Conservation (phyloP, 768 basidiomycete species). For the Cubamyces lactineus region DNA sequence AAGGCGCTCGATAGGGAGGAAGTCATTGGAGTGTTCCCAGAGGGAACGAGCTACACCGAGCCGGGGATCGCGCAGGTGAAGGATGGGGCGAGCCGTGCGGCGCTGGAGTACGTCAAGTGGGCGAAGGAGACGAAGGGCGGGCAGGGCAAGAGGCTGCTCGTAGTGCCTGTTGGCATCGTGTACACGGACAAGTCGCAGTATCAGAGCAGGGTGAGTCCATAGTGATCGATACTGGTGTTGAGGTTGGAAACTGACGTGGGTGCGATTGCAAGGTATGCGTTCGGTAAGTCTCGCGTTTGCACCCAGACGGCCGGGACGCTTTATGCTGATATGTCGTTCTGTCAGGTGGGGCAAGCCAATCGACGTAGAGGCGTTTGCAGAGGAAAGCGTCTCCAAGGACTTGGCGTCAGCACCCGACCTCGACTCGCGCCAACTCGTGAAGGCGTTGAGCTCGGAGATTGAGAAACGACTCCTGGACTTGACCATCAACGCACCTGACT, state of each 20-base stretch:
- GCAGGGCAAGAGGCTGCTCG: constrained; percentile 35
- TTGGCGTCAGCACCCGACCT: neutral
- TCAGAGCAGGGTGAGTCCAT: constrained; percentile 72
- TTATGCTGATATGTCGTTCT: neutral
- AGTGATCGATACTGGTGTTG: neutral
- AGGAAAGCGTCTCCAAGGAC: constrained; percentile 72
- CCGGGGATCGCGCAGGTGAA: constrained; percentile 89
- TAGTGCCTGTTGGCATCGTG: constrained; percentile 87
- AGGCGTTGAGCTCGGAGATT: constrained; percentile 76
- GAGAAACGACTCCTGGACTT: constrained; percentile 68
- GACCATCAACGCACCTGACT: constrained; percentile 92
- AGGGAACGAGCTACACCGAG: constrained; percentile 92
- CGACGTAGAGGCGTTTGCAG: constrained; percentile 67
- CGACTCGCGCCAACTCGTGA: constrained; percentile 75
- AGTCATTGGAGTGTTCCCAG: constrained; percentile 91
- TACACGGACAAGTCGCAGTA: constrained; percentile 97
- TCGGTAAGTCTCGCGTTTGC: constrained; percentile 29
- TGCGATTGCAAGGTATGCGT: constrained; percentile 58
- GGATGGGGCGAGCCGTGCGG: constrained; percentile 93
- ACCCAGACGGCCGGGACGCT: neutral
- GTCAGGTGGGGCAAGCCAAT: constrained; percentile 83
- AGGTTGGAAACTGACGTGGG: neutral
- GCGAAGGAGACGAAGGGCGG: constrained; percentile 46
- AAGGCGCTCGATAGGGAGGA: constrained; percentile 77
- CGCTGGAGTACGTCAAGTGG: constrained; percentile 89